Base-by-base conservation (phyloP, 1,284 basidiomycete species). In the Papiliotrema flavescens region DNA sequence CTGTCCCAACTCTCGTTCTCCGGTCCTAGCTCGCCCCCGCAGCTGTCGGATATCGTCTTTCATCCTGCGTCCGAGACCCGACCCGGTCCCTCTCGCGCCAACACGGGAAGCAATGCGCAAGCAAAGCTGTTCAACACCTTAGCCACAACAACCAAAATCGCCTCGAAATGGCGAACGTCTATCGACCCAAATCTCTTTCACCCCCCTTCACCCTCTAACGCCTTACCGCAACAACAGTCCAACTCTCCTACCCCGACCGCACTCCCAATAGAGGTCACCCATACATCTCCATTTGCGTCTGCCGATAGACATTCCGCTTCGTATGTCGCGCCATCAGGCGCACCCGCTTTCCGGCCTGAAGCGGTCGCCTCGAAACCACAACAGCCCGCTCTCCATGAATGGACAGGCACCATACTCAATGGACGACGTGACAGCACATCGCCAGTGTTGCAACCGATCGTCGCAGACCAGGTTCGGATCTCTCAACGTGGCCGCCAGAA, bases 271-370 rank as follows among this genome's bases (percentile, higher is more conserved):
- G 65, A 71, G 26, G 61, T 76, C 32, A 71, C 60, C 26, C 75
- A 77, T 51, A 47, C 63, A 2, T 72, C 67, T 1, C 75, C 75
- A 2, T 77, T 77, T 39, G 67, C 66, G 2, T 52, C 64, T 0
- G 32, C 57, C 2, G 63, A 69, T 26, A 62, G 67, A 20, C 39
- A 70, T 3, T 55, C 64, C 1, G 65, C 57, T 1, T 64, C 53
- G 3, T 89, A 84, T 62, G 72, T 82, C 0, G 81, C 88, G 0
- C 85, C 88, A 0, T 79, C 79, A 0, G 90, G 90, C 5, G 90
- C 90, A 0, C 90, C 90, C 0, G 89, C 88, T 0, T 92, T 88
- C 66, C 76, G 71, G 14, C 49, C 56, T 13, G 49, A 47, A 2
- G 23, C 37, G 5, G 20, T 22, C 2, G 17, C 80, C 59, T 75